Evolutionary conservation across 371 early-diverging fungal genomes (phyloP).

Genomic region (Nosema muscidifuracis): DNA sequence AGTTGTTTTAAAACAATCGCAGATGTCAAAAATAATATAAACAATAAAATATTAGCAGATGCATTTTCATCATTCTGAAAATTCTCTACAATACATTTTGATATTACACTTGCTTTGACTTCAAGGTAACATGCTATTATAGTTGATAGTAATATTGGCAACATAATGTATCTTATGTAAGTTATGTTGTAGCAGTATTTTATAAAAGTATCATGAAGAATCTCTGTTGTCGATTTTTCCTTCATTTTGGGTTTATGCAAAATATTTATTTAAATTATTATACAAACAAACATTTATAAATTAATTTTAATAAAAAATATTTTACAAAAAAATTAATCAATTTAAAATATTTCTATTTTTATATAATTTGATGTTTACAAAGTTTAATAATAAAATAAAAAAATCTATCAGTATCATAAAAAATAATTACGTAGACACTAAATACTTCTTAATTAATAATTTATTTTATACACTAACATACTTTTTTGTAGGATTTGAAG

Average conservation of each 20-base stretch:
- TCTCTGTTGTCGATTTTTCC: neutral
- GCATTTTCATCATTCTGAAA: neutral
- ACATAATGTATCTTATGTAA: slow-evolving; percentile 1
- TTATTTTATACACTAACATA: too few species aligned
- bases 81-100: neutral
- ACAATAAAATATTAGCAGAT: neutral
- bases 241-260: neutral
- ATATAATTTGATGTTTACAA: too few species aligned
- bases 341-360: too few species aligned
- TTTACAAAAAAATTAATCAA: too few species aligned
- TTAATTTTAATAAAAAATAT: neutral
- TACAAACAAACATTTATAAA: neutral
- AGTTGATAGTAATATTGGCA: slow-evolving; percentile 1
- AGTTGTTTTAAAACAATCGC: slow-evolving; percentile 42
- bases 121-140: slow-evolving; percentile 8
- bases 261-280: neutral
- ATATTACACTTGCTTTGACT: neutral
- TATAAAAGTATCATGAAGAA: slow-evolving; percentile 6
- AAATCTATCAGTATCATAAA: too few species aligned
- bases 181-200: slow-evolving; percentile 9
- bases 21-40: neutral
- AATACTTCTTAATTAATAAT: too few species aligned
- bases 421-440: too few species aligned
- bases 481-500: too few species aligned
- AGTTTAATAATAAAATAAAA: too few species aligned